Evolutionary conservation across 345 rosid species (phyloP).

Genomic region (Aurinia saxatilis): DNA sequence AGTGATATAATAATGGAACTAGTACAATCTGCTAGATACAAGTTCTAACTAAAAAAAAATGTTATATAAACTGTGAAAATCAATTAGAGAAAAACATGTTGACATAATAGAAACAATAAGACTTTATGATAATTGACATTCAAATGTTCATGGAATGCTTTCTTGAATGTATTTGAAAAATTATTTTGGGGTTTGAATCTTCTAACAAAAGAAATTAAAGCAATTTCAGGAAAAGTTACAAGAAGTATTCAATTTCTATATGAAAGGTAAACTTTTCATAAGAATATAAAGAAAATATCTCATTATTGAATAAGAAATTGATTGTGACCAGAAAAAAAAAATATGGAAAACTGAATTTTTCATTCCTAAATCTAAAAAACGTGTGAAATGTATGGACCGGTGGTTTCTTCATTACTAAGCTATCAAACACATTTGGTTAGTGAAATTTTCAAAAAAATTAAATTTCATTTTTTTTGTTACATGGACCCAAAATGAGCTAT

Average conservation of each 20-base stretch:
- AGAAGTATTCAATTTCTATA: neutral
- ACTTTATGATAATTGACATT: neutral
- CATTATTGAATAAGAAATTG: neutral
- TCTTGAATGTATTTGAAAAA: neutral
- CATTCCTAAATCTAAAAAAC: neutral
- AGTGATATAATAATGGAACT: no score
- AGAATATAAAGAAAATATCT: neutral
- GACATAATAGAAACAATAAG: neutral
- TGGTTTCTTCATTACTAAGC: slow-evolving; percentile 28
- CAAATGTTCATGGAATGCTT: neutral
- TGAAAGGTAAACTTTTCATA: neutral
- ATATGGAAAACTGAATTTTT: no score
- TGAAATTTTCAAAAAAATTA: neutral
- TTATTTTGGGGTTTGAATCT: neutral
- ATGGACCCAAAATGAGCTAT: slow-evolving; percentile 3
- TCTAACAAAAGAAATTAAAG: no score
- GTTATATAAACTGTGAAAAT: no score
- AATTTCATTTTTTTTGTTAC: neutral
- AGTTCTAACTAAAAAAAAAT: no score
- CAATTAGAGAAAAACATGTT: neutral
- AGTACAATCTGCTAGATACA: no score
- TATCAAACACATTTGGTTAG: slow-evolving; percentile 5
- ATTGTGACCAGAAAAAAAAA: no score
- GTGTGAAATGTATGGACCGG: slow-evolving; percentile 17
- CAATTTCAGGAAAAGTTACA: neutral